Conservation (phyloP, 176 grass and related monocot genomes). For the Alloteropsis semialata region DNA sequence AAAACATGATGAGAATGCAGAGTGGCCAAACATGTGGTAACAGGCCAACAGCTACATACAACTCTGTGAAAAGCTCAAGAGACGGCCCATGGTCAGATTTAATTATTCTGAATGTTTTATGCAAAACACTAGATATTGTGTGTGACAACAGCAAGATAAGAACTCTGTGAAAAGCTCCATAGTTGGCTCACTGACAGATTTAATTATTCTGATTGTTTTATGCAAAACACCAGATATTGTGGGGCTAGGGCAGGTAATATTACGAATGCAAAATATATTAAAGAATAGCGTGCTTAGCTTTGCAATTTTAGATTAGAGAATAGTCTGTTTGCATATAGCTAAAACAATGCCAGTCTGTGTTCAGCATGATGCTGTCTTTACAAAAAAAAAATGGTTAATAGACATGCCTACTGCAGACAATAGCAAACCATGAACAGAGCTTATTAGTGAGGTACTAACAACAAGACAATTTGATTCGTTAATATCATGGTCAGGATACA, state of each 20-base stretch:
- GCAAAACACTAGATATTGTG: neutral
- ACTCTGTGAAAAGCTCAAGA: neutral
- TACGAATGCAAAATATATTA: neutral
- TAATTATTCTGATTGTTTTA: neutral
- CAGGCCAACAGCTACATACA: neutral
- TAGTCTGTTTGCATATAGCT: neutral
- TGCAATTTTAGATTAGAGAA: neutral
- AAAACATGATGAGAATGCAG: constrained; percentile 23
- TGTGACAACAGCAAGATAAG: neutral
- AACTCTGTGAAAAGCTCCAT: neutral
- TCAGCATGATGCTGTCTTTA: neutral
- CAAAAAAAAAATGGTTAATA: neutral
- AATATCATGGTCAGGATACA: neutral
- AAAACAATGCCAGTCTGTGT: constrained; percentile 10
- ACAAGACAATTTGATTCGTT: neutral
- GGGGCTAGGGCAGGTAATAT: neutral
- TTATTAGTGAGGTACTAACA: neutral
- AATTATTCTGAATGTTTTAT: neutral
- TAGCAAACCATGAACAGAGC: neutral
- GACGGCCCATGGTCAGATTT: neutral
- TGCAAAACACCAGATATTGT: neutral
- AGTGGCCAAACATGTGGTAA: neutral
- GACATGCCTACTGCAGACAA: neutral
- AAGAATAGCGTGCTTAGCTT: neutral
- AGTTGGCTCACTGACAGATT: neutral